Percentiles rank a stretch among this genome's conserved stretches.
Conservation (phyloP, 1,284 basidiomycete genomes). For the Tetrapyrgos nigripes region DNA sequence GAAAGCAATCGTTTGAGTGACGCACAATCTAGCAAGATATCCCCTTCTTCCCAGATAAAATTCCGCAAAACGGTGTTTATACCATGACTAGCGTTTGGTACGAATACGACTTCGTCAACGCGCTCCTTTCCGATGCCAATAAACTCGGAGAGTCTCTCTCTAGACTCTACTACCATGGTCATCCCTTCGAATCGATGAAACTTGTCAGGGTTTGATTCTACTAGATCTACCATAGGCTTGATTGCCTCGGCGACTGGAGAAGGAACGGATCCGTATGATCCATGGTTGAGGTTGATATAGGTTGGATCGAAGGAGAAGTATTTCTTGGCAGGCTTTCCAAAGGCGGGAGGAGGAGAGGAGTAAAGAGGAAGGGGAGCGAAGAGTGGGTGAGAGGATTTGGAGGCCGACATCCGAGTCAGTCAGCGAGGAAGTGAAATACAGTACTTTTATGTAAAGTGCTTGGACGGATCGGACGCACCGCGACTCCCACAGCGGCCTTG, state of each 20-base stretch:
- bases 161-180: conserved; percentile 47
- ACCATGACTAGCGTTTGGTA: conserved; percentile 71
- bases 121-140: conserved; percentile 39
- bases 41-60: conserved; percentile 53
- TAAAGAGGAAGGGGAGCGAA: no score
- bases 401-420: no score
- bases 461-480: no score
- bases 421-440: no score
- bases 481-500: no score
- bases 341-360: conserved; percentile 1
- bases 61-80: conserved; percentile 72
- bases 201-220: conserved; percentile 69
- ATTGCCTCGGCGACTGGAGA: conserved; percentile 61
- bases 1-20: conserved; percentile 20
- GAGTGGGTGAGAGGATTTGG: no score
- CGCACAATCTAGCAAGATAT: conserved; percentile 53
- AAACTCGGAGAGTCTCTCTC: conserved; percentile 61
- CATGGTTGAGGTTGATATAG: conserved; percentile 73
- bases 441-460: no score
- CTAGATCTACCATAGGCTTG: conserved; percentile 48
- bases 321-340: conserved; percentile 8
- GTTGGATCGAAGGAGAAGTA: conserved; percentile 18
- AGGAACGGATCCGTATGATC: conserved; percentile 75
- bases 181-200: conserved; percentile 58
- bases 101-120: conserved; percentile 69